These are phyloP conservation scores for Zygoascus sp. DNA, from an alignment of 1,139 yeast genomes.

Conservation along the genomic window DNA sequence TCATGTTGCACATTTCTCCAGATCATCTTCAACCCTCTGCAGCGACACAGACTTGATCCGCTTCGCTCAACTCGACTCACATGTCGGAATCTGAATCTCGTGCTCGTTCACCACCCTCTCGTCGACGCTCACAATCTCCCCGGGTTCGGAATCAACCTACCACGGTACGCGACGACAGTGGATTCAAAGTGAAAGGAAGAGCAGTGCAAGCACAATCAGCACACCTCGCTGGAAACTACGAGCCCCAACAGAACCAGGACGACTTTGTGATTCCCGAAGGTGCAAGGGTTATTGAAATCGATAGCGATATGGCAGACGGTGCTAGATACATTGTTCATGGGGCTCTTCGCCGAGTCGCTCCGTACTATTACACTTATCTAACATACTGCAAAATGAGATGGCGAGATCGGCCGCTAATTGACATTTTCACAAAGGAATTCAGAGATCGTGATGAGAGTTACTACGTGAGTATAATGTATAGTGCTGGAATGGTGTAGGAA, in stretches of 20 bases:
- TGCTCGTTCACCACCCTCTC: neutral
- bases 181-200: slow-evolving; percentile 27
- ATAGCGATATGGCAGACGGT: slow-evolving; percentile 35
- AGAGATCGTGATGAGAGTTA: slow-evolving; percentile 70
- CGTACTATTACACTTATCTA: slow-evolving; percentile 82
- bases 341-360: slow-evolving; percentile 63
- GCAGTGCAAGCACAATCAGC: slow-evolving; percentile 10
- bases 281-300: slow-evolving; percentile 22
- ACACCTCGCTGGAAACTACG: neutral
- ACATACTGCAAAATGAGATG: slow-evolving; percentile 91
- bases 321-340: slow-evolving; percentile 38
- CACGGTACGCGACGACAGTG: slow-evolving; percentile 24
- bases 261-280: neutral
- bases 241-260: neutral
- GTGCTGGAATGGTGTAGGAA: neutral
- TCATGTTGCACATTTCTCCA: neutral
- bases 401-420: slow-evolving; percentile 75
- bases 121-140: neutral
- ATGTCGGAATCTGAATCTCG: slow-evolving; percentile 1
- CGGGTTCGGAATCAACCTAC: neutral
- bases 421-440: slow-evolving; percentile 78
- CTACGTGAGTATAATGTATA: slow-evolving; percentile 39
- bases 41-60: too few relatives aligned
- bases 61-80: neutral
- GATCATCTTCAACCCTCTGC: neutral